Evolutionary conservation across 176 grass and related monocot species (phyloP), one percentile per base, ranked within the genome.

Genomic region (Alopecurus myosuroides): DNA sequence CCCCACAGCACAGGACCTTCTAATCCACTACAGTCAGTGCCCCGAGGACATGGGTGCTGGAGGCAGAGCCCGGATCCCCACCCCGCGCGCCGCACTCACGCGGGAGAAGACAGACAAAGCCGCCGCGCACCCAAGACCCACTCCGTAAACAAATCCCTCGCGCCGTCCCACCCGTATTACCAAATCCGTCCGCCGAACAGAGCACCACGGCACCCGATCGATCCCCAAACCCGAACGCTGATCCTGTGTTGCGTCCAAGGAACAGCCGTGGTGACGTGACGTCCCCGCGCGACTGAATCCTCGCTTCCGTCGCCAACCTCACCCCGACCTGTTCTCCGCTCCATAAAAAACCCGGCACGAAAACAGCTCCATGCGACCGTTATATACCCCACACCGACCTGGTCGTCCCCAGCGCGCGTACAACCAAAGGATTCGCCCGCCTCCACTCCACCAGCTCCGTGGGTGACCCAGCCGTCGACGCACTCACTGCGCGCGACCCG

Each of bases 301-400:
- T 83, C 77, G 61, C n/a, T 40, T 34, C 82, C 3, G 34, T 55
- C 46, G 28, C 34, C 60, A 33, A 30, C 80, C 56, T 23, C 25
- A 34, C 29, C 83, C 76, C 5, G 22, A 22, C 76, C 74, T 79
- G 78, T 88, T 72, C 52, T 40, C 80, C 64, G 74, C 56, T 34
- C 74, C 73, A 11, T 74, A 75, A 11, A 50, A 76, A 26, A 70
- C 8, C 77, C 78, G 42, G 77, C 85, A 62, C 85, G 15, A 11
- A 11, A 68, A 48, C 66, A 41, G 67, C 58, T 45, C 42, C 28
- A 10, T 0, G 36, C 50, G 22, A 26, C 36, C 79, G 81, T 76
- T 56, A 82, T 82, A 87, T 33, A 76, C 35, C 40, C 55, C 75
- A 52, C 11, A 28, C 31, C 81, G 49, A 82, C 72, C 86, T 36